Percentiles rank a stretch among this genome's conserved stretches.
These are phyloP conservation scores for Ramaria rubella DNA, from an alignment of 768 basidiomycete species.

Conservation along the genomic window DNA sequence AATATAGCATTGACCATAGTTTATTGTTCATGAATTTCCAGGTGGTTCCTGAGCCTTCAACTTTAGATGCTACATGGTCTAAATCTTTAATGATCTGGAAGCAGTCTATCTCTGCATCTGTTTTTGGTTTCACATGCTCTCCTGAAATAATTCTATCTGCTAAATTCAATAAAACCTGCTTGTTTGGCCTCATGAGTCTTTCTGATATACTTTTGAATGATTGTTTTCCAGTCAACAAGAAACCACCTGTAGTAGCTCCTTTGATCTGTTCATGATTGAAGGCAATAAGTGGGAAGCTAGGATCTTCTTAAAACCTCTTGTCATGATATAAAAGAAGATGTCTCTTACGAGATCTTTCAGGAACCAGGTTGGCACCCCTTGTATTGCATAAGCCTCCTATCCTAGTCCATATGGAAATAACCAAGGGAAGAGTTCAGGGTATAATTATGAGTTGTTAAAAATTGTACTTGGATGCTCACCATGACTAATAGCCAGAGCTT, in stretches of 20 bases:
- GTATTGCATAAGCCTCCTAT: neutral
- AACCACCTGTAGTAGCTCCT: conserved; percentile 22
- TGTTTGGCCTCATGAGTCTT: conserved; percentile 26
- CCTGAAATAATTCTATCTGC: conserved; percentile 31
- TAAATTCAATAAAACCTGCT: conserved; percentile 27
- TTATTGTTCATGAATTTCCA: too few species aligned
- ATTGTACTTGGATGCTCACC: neutral
- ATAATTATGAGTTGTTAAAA: neutral
- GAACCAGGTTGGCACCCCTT: neutral
- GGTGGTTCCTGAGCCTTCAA: too few species aligned
- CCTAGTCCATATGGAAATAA: conserved; percentile 7
- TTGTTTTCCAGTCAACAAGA: conserved; percentile 22
- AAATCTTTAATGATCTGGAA: neutral
- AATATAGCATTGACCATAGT: too few species aligned
- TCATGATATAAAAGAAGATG: conserved; percentile 34
- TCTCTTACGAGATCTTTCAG: conserved; percentile 20
- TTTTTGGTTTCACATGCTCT: neutral
- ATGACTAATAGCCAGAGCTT: neutral
- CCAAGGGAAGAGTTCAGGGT: neutral
- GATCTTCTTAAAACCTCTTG: conserved; percentile 34
- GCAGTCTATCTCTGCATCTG: neutral
- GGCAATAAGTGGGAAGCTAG: too few species aligned
- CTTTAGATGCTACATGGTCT: conserved; percentile 14
- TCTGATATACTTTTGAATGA: conserved; percentile 21
- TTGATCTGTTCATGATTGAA: conserved; percentile 37